phyloP scores from a whole-genome alignment of 768 basidiomycete species.

The Tricholoma terreum region DNA sequence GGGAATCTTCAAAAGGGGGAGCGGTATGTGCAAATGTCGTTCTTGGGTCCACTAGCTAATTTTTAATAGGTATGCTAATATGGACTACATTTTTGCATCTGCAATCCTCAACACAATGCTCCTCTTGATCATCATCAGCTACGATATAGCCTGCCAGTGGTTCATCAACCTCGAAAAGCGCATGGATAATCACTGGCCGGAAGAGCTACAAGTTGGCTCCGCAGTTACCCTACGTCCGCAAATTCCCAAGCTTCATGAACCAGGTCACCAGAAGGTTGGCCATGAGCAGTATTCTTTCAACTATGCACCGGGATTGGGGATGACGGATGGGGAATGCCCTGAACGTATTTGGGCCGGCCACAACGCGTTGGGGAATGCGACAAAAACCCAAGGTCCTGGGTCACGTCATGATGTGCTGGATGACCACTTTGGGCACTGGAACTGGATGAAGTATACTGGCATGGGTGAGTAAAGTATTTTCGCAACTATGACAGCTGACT shows the following conservation, averaged over 20 bases:
- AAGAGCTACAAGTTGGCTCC: neutral
- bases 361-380: no score
- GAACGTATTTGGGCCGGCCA: no score
- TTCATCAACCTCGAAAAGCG: conserved; percentile 7
- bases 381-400: no score
- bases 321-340: no score
- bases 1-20: no score
- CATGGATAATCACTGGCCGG: neutral
- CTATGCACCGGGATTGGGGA: neutral
- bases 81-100: conserved; percentile 23
- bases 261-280: neutral
- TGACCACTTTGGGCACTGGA: neutral
- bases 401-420: conserved; percentile 9
- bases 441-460: neutral
- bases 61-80: conserved; percentile 21
- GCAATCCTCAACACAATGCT: neutral
- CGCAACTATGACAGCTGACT: neutral
- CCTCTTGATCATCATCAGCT: conserved; percentile 15
- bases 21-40: neutral
- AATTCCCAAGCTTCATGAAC: neutral
- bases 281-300: neutral
- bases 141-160: no score
- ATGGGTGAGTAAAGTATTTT: neutral
- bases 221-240: no score
- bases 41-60: neutral